Conservation (phyloP, 1,284 basidiomycete genomes). For the Sanguinoderma infundibulare region DNA sequence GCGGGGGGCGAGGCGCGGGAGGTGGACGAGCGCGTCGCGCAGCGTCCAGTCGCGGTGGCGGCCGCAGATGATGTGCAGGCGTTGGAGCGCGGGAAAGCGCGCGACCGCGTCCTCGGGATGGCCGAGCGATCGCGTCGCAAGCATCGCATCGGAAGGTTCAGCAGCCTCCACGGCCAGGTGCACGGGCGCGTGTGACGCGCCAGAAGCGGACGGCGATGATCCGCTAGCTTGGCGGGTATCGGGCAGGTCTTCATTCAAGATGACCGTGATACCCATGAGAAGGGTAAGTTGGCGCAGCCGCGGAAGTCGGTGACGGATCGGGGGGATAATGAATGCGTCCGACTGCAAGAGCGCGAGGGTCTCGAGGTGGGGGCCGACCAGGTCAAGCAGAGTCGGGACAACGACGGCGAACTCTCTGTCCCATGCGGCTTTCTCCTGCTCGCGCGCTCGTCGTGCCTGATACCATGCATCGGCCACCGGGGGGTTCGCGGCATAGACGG, state of each 20-base stretch:
- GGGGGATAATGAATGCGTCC: slow-evolving; percentile 16
- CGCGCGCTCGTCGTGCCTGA: slow-evolving; percentile 13
- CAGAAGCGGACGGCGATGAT: background rate
- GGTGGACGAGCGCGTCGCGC: slow-evolving; percentile 16
- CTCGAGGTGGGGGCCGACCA: slow-evolving; percentile 18
- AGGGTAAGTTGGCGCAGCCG: slow-evolving; percentile 24
- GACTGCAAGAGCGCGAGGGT: slow-evolving; percentile 23
- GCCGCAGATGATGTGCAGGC: slow-evolving; percentile 23
- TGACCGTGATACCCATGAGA: slow-evolving; percentile 21
- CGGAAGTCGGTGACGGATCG: slow-evolving; percentile 11
- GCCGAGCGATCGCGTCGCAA: slow-evolving; percentile 6
- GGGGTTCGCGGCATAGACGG: background rate
- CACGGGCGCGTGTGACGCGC: background rate
- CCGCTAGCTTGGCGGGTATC: background rate
- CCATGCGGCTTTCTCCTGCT: slow-evolving; percentile 22
- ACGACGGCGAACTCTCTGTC: slow-evolving; percentile 16
- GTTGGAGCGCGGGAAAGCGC: slow-evolving; percentile 24
- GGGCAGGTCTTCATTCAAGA: slow-evolving; percentile 6
- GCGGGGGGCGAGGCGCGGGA: slow-evolving; percentile 17
- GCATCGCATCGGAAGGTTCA: background rate
- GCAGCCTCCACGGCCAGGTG: no score
- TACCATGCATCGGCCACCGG: slow-evolving; percentile 11
- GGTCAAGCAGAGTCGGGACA: slow-evolving; percentile 14
- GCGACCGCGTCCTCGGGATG: background rate
- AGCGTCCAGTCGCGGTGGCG: slow-evolving; percentile 22